Evolutionary conservation across 352 stramenopile genomes (phyloP), one percentile per base, ranked within the genome.

Genomic region (Pythium phragmiticola): DNA sequence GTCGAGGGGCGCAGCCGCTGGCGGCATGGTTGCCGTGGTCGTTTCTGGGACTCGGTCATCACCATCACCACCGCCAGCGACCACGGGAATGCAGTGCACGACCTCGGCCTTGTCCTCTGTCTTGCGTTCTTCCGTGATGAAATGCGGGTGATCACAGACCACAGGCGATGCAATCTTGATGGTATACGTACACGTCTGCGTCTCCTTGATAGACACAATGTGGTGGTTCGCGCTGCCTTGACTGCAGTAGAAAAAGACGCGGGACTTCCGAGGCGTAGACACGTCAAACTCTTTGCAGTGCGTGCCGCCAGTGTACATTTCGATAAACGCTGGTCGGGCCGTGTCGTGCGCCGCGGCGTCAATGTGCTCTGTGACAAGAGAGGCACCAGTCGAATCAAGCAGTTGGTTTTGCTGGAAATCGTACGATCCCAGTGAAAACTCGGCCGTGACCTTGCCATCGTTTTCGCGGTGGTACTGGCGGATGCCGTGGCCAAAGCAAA

Each of bases 61-160:
- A 30, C 26, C 26, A 30, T 30, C 26, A 30, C 26, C 11, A 9
- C 53, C 58, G 49, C 36, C 23, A 60, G 28, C 23, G 21, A 56
- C 61, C 2, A 56, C 53, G 2, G 83, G 86, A 30, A 94, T 72
- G 60, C 86, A 94, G 65, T 94, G 86, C 53, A 94, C 66, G 14
- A 89, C 64, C 59, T 91, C 73, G 0, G 81, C 64, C 8, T 75
- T 63, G 13, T 80, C 72, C 33, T 83, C 77, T 53, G 69, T 78
- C 30, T 76, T 84, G 30, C 78, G 71, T 56, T 90, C 79, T 43
- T 90, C 79, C 34, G 77, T 89, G 55, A 89, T 68, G 61, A 94
- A 94, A 50, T 94, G 81, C 56, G 86, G 86, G 65, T 94, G 86
- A 53, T 90, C 77, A 48, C 86, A 94, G 34, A 94, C 68, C 51